Evolutionary conservation across 805 yeast genomes (phyloP), one percentile per base, ranked within the genome.

Genomic region (Clavispora phyllophila): DNA sequence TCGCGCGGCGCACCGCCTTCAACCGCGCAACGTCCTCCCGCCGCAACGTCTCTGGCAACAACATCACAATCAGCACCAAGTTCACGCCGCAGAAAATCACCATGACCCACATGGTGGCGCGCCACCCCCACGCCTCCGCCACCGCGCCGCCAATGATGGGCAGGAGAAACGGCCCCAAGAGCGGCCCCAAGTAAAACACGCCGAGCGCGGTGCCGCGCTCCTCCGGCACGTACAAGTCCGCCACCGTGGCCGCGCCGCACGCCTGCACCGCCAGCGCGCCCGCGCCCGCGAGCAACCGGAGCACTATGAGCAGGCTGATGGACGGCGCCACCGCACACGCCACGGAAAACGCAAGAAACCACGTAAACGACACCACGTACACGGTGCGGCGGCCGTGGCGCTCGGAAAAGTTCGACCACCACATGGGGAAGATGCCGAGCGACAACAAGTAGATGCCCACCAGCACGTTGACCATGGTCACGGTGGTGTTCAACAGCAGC

Each of bases 401-500:
- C 57, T 88, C 96, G 32, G 89, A 80, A 44, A 85, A 74, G 9
- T 83, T 78, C 6, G 91, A 82, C 95, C 96, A 88, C 93, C 95
- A 87, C 36, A 88, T 57, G 2, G 96, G 96, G 53, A 86, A 80
- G 1, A 88, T 68, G 13, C 96, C 96, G 27, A 88, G 56, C 1
- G 89, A 71, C 12, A 87, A 56, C 22, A 87, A 62, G 57, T 87
- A 88, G 10, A 87, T 73, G 51, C 96, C 96, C 40, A 87, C 87
- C 2, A 91, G 79, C 14, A 87, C 72, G 55, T 87, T 87, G 20
- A 87, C 87, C 53, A 77, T 70, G 23, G 80, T 65, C 1, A 73
- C 74, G 4, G 77, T 54, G 0, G 95, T 82, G 34, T 81, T 36
- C 14, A 85, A 70, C 15, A 77, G 79, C 1, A 50, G 47, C 4